Conservation (phyloP, 495 filamentous ascomycete species). For the Penicillium turbatum region DNA sequence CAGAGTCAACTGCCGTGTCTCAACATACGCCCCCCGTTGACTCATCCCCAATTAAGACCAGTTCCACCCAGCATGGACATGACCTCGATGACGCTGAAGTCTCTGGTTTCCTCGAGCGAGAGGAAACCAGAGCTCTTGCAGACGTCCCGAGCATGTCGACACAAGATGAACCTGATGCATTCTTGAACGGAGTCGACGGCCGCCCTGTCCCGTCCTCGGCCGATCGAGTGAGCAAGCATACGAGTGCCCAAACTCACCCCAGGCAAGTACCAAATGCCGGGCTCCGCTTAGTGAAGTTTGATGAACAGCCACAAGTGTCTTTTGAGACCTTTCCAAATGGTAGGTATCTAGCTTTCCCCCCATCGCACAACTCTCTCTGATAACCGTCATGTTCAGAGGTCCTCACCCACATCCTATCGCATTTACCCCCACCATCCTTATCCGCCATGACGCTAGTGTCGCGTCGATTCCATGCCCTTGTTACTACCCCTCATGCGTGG, state of each 20-base stretch:
- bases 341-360: slow-evolving; percentile 36
- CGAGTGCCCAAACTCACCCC: slow-evolving; percentile 39
- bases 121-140: slow-evolving; percentile 28
- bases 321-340: slow-evolving; percentile 77
- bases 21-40: slow-evolving; percentile 47
- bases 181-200: slow-evolving; percentile 26
- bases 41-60: slow-evolving; percentile 35
- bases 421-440: slow-evolving; percentile 76
- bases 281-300: slow-evolving; percentile 46
- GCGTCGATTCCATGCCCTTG: slow-evolving; percentile 72
- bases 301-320: slow-evolving; percentile 44
- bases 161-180: slow-evolving; percentile 28
- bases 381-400: slow-evolving; percentile 58
- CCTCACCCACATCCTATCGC: slow-evolving; percentile 84
- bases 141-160: slow-evolving; percentile 21
- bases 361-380: slow-evolving; percentile 18
- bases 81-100: slow-evolving; percentile 42
- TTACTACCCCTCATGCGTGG: slow-evolving; percentile 89
- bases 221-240: slow-evolving; percentile 69
- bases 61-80: slow-evolving; percentile 74
- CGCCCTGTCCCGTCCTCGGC: slow-evolving; percentile 39
- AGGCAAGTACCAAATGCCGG: neutral
- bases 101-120: slow-evolving; percentile 30
- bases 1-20: slow-evolving; percentile 63
- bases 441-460: slow-evolving; percentile 76